Evolutionary conservation across 2,329 filamentous ascomycete genomes (phyloP), one percentile per base, ranked within the genome.

Genomic region (Hymenoscyphus occultus): DNA sequence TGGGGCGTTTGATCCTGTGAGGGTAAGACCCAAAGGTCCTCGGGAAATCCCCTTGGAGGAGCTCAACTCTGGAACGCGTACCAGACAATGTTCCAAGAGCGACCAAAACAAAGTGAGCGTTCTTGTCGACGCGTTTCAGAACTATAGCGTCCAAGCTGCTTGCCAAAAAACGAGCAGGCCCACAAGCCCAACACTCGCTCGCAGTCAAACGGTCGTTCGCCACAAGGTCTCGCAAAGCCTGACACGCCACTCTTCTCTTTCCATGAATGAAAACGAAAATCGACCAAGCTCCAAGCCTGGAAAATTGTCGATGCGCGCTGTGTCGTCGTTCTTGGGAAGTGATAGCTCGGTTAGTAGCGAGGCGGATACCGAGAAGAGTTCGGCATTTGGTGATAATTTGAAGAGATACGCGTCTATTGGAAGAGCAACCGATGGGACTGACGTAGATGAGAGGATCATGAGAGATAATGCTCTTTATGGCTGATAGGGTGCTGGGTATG

Each of bases 81-180:
- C 45, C 9, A 51, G 45, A 51, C n/a, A 22, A 12, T 10, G 45
- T 4, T 28, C 19, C 1, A 51, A 19, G 48, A 22, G 22, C 22
- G 48, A 54, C 6, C 19, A 28, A 48, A 28, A 22, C 56, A 63
- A 13, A 31, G 42, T 35, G 54, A 58, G 64, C 10, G 65, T 63
- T 28, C 62, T 72, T 6, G 65, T 72, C 10, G 65, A 72, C 22
- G 65, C 71, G 4, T 72, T 72, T 59, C 69, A 72, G 54, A 63
- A 66, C 4, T 67, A 62, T 32, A 65, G 67, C 19, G 60, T 67
- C 12, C 61, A 65, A 22, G 60, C 39, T 12, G 31, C 61, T 2
- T 64, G 48, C 22, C 48, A 63, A 32, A 45, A 59, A 9, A 40
- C 67, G 40, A 66, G 61, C 3, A 59, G 42, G n/a, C 39, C 63